Conservation (phyloP, 257 asterid species). For the Sherardia arvensis region DNA sequence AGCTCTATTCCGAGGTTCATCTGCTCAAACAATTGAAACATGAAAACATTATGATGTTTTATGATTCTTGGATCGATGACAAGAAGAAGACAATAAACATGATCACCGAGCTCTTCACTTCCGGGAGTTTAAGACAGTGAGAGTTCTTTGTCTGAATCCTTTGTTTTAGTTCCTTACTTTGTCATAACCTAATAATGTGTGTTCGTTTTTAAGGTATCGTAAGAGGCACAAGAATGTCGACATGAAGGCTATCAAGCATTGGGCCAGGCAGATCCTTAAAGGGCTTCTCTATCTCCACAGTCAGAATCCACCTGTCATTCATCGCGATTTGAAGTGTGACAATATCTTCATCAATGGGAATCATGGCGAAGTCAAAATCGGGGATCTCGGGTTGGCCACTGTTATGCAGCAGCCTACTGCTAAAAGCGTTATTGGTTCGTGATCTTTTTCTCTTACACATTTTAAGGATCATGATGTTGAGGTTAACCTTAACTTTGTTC, state of each 20-base stretch:
- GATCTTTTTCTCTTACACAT: not conserved
- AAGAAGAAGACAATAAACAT: slow-evolving; percentile 71
- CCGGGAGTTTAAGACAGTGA: slow-evolving; percentile 84
- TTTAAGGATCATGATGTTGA: not conserved
- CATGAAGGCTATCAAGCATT: slow-evolving; percentile 64
- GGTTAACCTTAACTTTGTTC: not conserved
- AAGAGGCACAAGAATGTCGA: slow-evolving; percentile 58
- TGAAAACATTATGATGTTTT: slow-evolving; percentile 42
- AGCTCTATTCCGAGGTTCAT: slow-evolving; percentile 70
- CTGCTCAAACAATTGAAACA: slow-evolving; percentile 62
- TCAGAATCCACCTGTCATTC: slow-evolving; percentile 73
- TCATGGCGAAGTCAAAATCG: slow-evolving; percentile 70
- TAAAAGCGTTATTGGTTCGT: slow-evolving; percentile 61
- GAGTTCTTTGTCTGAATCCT: slow-evolving; percentile 22
- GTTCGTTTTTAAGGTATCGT: slow-evolving; percentile 33
- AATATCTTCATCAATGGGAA: slow-evolving; percentile 80
- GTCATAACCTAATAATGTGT: not conserved
- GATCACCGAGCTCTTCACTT: slow-evolving; percentile 85
- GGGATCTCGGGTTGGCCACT: slow-evolving; percentile 84
- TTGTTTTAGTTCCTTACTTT: not conserved
- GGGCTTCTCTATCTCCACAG: slow-evolving; percentile 71
- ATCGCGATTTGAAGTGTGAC: slow-evolving; percentile 79
- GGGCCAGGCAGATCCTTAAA: slow-evolving; percentile 71
- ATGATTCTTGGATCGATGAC: slow-evolving; percentile 67
- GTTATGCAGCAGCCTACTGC: slow-evolving; percentile 69